phyloP scores from a whole-genome alignment of 2,329 filamentous ascomycete species.

The Cylindrodendrum hubeiense region DNA sequence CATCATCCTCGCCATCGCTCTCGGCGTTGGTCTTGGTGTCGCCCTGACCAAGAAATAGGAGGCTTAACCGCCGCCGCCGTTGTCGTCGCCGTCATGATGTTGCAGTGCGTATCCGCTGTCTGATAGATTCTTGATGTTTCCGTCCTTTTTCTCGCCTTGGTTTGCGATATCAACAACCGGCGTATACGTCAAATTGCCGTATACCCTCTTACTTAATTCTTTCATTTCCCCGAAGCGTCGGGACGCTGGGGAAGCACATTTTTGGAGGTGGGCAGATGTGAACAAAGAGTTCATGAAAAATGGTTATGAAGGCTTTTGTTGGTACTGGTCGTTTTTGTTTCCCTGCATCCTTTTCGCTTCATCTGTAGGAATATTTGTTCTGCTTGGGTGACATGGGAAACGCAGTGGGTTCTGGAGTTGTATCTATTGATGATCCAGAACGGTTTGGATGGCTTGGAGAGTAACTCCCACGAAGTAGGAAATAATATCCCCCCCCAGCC shows the following conservation, averaged over 20 bases:
- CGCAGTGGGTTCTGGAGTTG: conserved; percentile 23
- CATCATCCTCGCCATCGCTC: conserved; percentile 67
- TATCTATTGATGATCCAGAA: conserved; percentile 28
- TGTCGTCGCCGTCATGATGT: conserved; percentile 25
- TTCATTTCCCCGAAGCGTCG: conserved; percentile 31
- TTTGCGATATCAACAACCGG: conserved; percentile 24
- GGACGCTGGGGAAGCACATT: conserved; percentile 28
- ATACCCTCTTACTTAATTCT: conserved; percentile 42
- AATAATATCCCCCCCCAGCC: conserved; percentile 18
- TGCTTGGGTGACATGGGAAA: conserved; percentile 19
- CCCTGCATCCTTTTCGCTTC: conserved; percentile 27
- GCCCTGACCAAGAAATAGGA: conserved; percentile 49
- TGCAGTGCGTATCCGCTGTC: conserved; percentile 26
- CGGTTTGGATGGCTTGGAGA: conserved; percentile 22
- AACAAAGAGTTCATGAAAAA: conserved; percentile 30
- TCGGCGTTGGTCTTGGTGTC: conserved; percentile 68
- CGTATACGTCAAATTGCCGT: conserved; percentile 33
- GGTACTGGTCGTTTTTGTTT: conserved; percentile 26
- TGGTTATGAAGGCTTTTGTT: conserved; percentile 30
- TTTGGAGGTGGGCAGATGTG: conserved; percentile 25
- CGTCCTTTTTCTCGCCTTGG: conserved; percentile 3
- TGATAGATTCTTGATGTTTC: conserved; percentile 40
- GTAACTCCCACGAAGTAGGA: conserved; percentile 15
- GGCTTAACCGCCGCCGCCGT: conserved; percentile 11
- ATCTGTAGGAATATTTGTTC: conserved; percentile 37